phyloP scores from a whole-genome alignment of 2,329 filamentous ascomycete species.

The Coniella vitis region DNA sequence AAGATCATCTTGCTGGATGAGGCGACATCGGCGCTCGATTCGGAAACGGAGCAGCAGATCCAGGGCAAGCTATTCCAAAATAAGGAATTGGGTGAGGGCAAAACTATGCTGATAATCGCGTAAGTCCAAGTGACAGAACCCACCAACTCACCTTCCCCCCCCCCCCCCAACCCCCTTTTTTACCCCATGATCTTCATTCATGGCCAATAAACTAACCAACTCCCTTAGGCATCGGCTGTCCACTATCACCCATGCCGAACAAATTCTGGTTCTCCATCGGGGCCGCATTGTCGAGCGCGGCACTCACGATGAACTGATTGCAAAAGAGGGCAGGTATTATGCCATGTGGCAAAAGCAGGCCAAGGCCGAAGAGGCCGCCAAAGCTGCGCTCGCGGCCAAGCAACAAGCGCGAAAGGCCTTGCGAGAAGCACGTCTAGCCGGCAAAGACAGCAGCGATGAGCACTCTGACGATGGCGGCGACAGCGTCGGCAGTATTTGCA shows the following conservation, averaged over 20 bases:
- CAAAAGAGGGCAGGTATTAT: conserved; percentile 64
- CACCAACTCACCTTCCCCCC: no score
- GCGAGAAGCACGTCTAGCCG: conserved; percentile 43
- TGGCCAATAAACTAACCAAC: conserved; percentile 18
- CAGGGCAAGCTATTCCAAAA: conserved; percentile 61
- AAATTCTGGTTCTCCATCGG: conserved; percentile 71
- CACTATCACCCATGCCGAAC: conserved; percentile 78
- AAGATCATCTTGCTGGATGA: conserved; percentile 67
- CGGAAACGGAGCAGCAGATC: conserved; percentile 52
- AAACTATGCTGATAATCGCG: conserved; percentile 93
- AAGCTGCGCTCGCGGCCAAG: conserved; percentile 44
- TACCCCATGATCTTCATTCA: not conserved
- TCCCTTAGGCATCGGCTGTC: conserved; percentile 64
- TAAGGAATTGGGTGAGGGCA: conserved; percentile 63
- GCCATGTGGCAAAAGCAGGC: conserved; percentile 90
- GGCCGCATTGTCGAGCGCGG: conserved; percentile 74
- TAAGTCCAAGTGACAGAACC: conserved; percentile 38
- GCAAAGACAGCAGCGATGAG: conserved; percentile 32
- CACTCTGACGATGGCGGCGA: conserved; percentile 37
- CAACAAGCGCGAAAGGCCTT: conserved; percentile 37
- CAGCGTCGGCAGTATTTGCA: conserved; percentile 35
- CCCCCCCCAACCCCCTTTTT: no score
- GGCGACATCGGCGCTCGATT: conserved; percentile 63
- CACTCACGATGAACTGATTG: conserved; percentile 70
- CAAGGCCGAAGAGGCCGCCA: conserved; percentile 63